Percentiles rank a stretch among this genome's conserved stretches.
These are phyloP conservation scores for Lactuca saligna DNA, from an alignment of 129 eudicot species.

Conservation along the genomic window DNA sequence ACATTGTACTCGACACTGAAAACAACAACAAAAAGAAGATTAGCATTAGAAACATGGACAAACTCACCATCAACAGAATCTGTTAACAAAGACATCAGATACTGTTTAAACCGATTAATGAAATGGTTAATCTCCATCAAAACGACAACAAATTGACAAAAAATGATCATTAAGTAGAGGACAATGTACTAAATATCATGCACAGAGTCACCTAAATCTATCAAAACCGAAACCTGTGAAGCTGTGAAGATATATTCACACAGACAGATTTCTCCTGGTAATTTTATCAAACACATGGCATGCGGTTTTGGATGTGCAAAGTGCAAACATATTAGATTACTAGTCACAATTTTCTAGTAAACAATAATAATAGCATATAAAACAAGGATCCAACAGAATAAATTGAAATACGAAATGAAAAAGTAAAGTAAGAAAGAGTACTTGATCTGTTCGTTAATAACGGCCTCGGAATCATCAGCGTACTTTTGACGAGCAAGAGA, in stretches of 20 bases:
- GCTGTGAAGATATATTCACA: too few relatives aligned
- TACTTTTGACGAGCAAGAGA: constrained; percentile 91
- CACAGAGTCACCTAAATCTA: constrained; percentile 17
- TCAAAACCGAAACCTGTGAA: constrained; percentile 7
- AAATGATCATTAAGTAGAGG: not conserved
- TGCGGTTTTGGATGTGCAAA: constrained; percentile 13
- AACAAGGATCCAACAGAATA: not conserved
- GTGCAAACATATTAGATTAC: constrained; percentile 10
- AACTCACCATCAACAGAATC: constrained; percentile 6
- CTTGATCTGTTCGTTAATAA: constrained; percentile 93
- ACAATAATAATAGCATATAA: not conserved
- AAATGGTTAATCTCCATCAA: constrained; percentile 9
- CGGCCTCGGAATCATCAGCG: constrained; percentile 68
- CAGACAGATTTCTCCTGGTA: not conserved
- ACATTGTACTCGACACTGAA: constrained; percentile 95
- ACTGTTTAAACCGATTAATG: not conserved
- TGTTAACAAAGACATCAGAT: not conserved
- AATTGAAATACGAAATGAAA: not conserved
- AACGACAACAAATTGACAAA: not conserved
- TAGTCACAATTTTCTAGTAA: not conserved
- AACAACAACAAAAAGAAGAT: constrained; percentile 12
- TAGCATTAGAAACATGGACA: constrained; percentile 14
- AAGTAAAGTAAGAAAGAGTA: constrained; percentile 16
- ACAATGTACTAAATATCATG: not conserved
- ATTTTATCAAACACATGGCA: constrained; percentile 19